Evolutionary conservation across 192 early-diverging fungal species (phyloP), one percentile per base, ranked within the genome.

Genomic region (Coemansia sp.): DNA sequence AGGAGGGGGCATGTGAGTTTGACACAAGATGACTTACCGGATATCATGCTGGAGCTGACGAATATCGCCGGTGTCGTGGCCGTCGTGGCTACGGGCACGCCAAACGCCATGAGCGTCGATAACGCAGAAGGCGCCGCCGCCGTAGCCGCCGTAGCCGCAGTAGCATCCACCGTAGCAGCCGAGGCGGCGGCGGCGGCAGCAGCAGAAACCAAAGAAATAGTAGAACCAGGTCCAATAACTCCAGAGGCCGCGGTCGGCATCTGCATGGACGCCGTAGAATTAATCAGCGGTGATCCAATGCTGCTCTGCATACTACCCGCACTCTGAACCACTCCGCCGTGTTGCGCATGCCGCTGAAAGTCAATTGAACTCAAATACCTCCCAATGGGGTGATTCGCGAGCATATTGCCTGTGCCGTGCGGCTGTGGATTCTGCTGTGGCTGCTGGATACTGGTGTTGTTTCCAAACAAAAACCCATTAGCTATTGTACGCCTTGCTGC

Each of bases 1-100:
- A n/a, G n/a, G n/a, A n/a, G n/a, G n/a, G n/a, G n/a, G n/a, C n/a
- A n/a, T n/a, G n/a, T n/a, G n/a, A n/a, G n/a, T n/a, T n/a, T n/a
- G n/a, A n/a, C n/a, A n/a, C n/a, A n/a, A n/a, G n/a, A n/a, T n/a
- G n/a, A n/a, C 15, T 72, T 64, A 72, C 68, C 58, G 43, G 27
- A 15, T 4, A 44, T 22, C 11, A 58, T 23, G 33, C 61, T 58
- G 32, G 50, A 14, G 17, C 41, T 61, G 10, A 72, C 63, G 54
- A 72, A 72, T 23, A 72, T 47, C 18, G 70, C 70, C 2, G 70
- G 70, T 2, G 70, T 65, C 17, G 70, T 72, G 13, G 54, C 44
- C 17, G 50, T 65, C 2, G 70, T 65, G 10, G 62, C 54, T 22
- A 73, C 54, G 3, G 56, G 46, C 30, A 23, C 14, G 1, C 26